Evolutionary conservation across 1,284 basidiomycete species (phyloP).

Genomic region (Moesziomyces globuligerus): DNA sequence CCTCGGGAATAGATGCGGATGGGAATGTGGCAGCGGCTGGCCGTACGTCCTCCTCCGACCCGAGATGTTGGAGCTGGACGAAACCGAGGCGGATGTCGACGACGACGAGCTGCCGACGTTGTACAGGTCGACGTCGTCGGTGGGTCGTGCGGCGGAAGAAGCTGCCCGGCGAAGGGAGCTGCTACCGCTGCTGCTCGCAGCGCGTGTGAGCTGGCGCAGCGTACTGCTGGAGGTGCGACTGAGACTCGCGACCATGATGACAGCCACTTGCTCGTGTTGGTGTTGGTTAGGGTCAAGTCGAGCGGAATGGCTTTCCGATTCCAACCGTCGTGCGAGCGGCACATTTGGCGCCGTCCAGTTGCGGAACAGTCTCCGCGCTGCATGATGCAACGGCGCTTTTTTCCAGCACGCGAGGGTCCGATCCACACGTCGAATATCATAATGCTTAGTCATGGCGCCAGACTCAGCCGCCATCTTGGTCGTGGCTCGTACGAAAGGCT

Average conservation of each 20-base stretch:
- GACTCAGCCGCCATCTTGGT: no score
- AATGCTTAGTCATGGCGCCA: no score
- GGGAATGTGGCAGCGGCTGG: conserved; percentile 79
- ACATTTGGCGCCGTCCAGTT: no score
- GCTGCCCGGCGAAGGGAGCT: conserved; percentile 8
- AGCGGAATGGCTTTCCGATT: no score
- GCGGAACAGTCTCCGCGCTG: no score
- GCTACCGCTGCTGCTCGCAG: conserved; percentile 1
- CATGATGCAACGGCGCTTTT: no score
- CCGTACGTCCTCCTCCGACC: conserved; percentile 69
- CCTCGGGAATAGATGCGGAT: conserved; percentile 77
- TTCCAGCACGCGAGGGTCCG: no score
- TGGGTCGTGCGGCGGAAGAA: conserved; percentile 41
- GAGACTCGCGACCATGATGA: conserved; percentile 13
- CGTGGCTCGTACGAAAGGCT: no score
- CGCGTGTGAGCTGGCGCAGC: conserved; percentile 17
- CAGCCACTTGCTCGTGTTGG: no score
- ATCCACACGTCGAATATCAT: no score
- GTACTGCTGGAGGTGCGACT: conserved; percentile 5
- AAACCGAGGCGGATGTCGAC: conserved; percentile 5
- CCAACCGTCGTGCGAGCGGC: no score
- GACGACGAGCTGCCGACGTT: conserved; percentile 9
- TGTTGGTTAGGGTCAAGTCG: no score
- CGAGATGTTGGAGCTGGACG: conserved; percentile 11
- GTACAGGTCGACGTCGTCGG: conserved; percentile 28